Conservation (phyloP, 176 grass and related monocot species). For the Rhynchospora tenuis region DNA sequence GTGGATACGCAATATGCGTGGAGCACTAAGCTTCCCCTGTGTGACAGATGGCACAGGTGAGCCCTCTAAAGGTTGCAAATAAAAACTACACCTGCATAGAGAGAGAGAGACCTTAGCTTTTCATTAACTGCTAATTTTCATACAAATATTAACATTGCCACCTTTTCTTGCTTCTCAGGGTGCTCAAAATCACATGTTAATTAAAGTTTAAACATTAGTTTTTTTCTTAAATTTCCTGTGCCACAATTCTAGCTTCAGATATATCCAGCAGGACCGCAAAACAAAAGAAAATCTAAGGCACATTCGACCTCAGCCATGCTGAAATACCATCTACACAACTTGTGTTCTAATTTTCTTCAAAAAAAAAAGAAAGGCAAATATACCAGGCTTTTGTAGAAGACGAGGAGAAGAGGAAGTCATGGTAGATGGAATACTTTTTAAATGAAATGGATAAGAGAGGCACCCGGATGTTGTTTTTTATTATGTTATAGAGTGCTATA, state of each 20-base stretch:
- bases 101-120: conserved; percentile 18
- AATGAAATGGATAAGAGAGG: not conserved
- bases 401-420: not conserved
- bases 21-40: conserved; percentile 92
- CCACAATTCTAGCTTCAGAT: not conserved
- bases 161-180: not conserved
- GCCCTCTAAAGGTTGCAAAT: conserved; percentile 87
- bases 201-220: not conserved
- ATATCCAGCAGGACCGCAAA: not conserved
- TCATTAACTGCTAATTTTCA: not conserved
- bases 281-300: not conserved
- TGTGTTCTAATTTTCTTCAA: not conserved
- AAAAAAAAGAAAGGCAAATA: not conserved
- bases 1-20: conserved; percentile 81
- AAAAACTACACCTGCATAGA: conserved; percentile 76
- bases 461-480: not conserved
- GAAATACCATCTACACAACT: not conserved
- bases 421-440: not conserved
- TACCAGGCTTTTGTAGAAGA: not conserved
- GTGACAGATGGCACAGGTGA: conserved; percentile 67
- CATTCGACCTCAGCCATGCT: not conserved
- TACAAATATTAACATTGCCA: not conserved
- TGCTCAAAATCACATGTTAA: not conserved
- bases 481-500: not conserved
- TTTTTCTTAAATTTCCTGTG: not conserved